Evolutionary conservation across 2,329 filamentous ascomycete species (phyloP).

Genomic region (Venturia carpophila): DNA sequence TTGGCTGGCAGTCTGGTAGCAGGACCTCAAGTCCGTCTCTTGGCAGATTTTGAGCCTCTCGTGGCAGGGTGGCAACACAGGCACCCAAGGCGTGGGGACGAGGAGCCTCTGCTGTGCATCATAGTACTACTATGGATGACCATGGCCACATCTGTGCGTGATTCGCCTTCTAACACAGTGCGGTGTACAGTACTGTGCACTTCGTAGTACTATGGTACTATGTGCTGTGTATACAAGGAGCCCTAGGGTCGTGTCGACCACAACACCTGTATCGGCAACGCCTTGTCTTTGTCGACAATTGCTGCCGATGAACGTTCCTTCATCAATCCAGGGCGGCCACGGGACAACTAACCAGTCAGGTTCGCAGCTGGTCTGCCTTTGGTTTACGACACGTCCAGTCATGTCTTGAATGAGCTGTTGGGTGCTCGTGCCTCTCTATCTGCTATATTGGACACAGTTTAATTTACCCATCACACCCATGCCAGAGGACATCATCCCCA

Average conservation of each 20-base stretch:
- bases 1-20: neutral
- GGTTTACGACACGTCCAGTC: neutral
- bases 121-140: no score
- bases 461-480: slow-evolving; percentile 7
- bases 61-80: neutral
- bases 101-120: no score
- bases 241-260: neutral
- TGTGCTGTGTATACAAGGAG: neutral
- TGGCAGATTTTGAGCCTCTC: neutral
- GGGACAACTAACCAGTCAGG: neutral
- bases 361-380: neutral
- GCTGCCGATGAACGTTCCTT: neutral
- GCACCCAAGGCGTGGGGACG: neutral
- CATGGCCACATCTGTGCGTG: neutral
- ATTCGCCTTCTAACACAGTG: neutral
- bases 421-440: neutral
- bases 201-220: no score
- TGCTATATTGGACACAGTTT: slow-evolving; percentile 9
- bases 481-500: slow-evolving; percentile 1
- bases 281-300: neutral
- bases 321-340: neutral
- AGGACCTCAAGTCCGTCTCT: neutral
- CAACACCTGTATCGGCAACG: no score
- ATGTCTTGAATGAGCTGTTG: neutral
- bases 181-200: no score